Evolutionary conservation across 148 eudicot species (phyloP), one percentile per base, ranked within the genome.

Genomic region (Fallopia convolvulus): DNA sequence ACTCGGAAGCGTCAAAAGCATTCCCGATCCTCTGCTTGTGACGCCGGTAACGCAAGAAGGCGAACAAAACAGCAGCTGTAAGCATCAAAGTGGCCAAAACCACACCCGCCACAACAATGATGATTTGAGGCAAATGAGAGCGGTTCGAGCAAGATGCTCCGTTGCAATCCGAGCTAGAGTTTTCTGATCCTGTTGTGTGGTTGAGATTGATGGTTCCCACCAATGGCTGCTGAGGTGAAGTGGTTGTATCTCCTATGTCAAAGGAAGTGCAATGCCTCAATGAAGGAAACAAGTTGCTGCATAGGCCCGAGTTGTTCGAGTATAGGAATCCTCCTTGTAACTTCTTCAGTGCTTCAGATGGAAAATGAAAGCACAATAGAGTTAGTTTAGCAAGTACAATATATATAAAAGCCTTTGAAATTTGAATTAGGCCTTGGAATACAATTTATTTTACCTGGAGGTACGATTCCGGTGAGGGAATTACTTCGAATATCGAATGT

Each of bases 11-110:
- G 50, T 89, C 94, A 2, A 56, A 72, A 74, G 74, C 79, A 48
- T 46, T 86, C 70, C 91, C 90, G 41, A 96, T 80, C 84, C 86
- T 96, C 78, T 96, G 99, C 74, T 93, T 93, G 33, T 77, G 80
- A 56, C 98, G 81, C n/a, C 99, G 83, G 58, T 72, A 78, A 15
- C 80, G 75, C 21, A 92, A 71, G 36, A 82, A 82, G 12, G 81
- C 63, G 15, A 92, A 42, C 42, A 88, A 82, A 23, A 70, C 90
- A 10, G 68, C 80, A 13, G 84, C 85, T 36, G 84, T 79, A 20
- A 91, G 66, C 12, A 79, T 36, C 14, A 89, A 56, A 0, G 86
- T 81, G 6, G 76, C 86, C n/a, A 83, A 58, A 17, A 81, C 76
- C 47, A 82, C 85, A 42, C 88, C 94, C 3, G 83, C 79, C 42